A percentile compares a stretch with the other conserved stretches of the same genome.
These are phyloP conservation scores for Melastoma malabathricum DNA, from an alignment of 345 rosid species.

Conservation along the genomic window DNA sequence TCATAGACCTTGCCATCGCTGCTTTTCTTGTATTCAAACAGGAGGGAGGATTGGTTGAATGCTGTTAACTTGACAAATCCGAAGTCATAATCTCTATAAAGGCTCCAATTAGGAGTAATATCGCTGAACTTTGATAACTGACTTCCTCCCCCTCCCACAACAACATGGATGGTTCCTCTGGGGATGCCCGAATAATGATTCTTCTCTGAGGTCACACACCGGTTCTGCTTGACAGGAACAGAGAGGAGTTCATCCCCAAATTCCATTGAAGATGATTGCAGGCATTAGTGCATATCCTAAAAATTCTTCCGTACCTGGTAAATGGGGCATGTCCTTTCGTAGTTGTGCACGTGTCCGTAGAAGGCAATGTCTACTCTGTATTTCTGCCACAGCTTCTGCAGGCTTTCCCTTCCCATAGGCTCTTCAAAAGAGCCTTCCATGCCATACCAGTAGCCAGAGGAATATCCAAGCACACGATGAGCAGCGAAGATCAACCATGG, in stretches of 20 bases:
- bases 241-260: too few relatives aligned
- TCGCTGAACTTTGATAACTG: slow-evolving; percentile 47
- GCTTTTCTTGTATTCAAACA: slow-evolving; percentile 85
- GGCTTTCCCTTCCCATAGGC: slow-evolving; percentile 65
- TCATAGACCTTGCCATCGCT: slow-evolving; percentile 59
- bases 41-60: slow-evolving; percentile 56
- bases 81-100: slow-evolving; percentile 54
- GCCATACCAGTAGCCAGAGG: slow-evolving; percentile 39
- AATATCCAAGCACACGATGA: slow-evolving; percentile 71
- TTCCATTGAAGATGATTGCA: too few relatives aligned
- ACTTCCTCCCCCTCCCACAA: slow-evolving; percentile 80
- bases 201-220: slow-evolving; percentile 42
- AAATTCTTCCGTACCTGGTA: slow-evolving; percentile 34
- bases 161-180: slow-evolving; percentile 74
- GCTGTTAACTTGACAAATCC: slow-evolving; percentile 85
- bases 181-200: slow-evolving; percentile 48
- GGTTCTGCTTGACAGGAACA: slow-evolving; percentile 35
- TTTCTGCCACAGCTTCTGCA: slow-evolving; percentile 81
- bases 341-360: slow-evolving; percentile 77
- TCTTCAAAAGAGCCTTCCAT: slow-evolving; percentile 53
- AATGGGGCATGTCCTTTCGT: slow-evolving; percentile 66
- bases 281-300: neutral
- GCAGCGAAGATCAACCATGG: slow-evolving; percentile 75
- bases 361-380: slow-evolving; percentile 75
- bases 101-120: slow-evolving; percentile 51